A percentile compares a stretch with the other conserved stretches of the same genome.
Evolutionary conservation across 345 rosid genomes (phyloP).

Genomic region (Tarenaya hassleriana): DNA sequence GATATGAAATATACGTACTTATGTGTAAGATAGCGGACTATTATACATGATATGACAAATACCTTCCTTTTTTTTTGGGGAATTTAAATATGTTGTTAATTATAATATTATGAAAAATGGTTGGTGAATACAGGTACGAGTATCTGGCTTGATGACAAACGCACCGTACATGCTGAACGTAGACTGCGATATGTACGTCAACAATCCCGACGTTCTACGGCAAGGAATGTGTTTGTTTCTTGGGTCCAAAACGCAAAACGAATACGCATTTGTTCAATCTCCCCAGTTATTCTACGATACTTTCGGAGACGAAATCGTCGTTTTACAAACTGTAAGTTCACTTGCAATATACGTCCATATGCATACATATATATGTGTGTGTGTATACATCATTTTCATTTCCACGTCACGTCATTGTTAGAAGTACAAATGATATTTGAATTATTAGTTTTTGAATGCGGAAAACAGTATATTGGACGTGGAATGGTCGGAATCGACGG

Average conservation of each 20-base stretch:
- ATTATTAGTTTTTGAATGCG: not conserved
- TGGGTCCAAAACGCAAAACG: conserved; percentile 16
- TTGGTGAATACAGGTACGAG: conserved; percentile 37
- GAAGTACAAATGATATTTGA: too few relatives aligned
- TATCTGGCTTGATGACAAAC: conserved; percentile 65
- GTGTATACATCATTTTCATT: too few relatives aligned
- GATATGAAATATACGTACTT: too few relatives aligned
- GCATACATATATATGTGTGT: not conserved
- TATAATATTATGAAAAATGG: not conserved
- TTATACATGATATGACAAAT: too few relatives aligned
- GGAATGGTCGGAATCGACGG: conserved; percentile 62
- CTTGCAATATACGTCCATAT: too few relatives aligned
- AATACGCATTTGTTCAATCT: conserved; percentile 42
- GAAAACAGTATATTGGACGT: conserved; percentile 20
- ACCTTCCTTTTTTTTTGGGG: too few relatives aligned
- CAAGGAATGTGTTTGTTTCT: conserved; percentile 54
- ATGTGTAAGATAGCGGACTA: too few relatives aligned
- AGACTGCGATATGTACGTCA: conserved; percentile 67
- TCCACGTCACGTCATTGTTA: too few relatives aligned
- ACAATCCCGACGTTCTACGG: conserved; percentile 41
- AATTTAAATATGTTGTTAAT: too few relatives aligned
- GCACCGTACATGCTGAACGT: conserved; percentile 72
- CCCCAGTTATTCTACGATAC: conserved; percentile 47
- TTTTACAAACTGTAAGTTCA: conserved; percentile 21
- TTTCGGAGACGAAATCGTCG: conserved; percentile 25